These are phyloP conservation scores for Bjerkandera adusta DNA, from an alignment of 1,284 basidiomycete genomes.

Conservation along the genomic window DNA sequence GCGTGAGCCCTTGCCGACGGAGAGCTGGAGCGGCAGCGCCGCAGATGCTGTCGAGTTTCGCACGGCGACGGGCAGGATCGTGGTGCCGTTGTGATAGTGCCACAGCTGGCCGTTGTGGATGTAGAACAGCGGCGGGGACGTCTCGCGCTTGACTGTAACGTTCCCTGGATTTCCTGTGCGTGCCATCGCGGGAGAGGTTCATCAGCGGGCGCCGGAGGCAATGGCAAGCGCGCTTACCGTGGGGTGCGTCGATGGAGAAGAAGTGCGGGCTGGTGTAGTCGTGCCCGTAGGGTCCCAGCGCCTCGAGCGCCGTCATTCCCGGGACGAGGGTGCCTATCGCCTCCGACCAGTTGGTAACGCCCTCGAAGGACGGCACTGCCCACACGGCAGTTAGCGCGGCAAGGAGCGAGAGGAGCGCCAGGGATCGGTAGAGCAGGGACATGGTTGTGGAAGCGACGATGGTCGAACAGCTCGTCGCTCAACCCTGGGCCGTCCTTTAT, in stretches of 20 bases:
- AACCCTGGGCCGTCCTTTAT: slow-evolving; percentile 8
- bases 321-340: slow-evolving; percentile 49
- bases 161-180: slow-evolving; percentile 30
- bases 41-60: slow-evolving; percentile 46
- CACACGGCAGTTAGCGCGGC: slow-evolving; percentile 22
- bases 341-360: slow-evolving; percentile 34
- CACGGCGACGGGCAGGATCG: slow-evolving; percentile 52
- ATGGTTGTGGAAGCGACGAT: slow-evolving; percentile 12
- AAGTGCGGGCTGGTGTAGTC: slow-evolving; percentile 30
- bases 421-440: slow-evolving; percentile 19
- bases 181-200: background rate
- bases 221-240: slow-evolving; percentile 19
- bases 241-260: slow-evolving; percentile 32
- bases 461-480: background rate
- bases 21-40: slow-evolving; percentile 45
- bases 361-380: slow-evolving; percentile 48
- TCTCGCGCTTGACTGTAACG: slow-evolving; percentile 27
- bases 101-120: slow-evolving; percentile 50
- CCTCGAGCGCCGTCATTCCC: slow-evolving; percentile 46
- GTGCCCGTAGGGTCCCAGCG: slow-evolving; percentile 31
- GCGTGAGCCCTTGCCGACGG: slow-evolving; percentile 37
- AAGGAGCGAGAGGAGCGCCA: slow-evolving; percentile 21
- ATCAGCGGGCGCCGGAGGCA: background rate
- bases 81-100: slow-evolving; percentile 53
- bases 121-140: slow-evolving; percentile 48